phyloP scores from a whole-genome alignment of 495 filamentous ascomycete species.

The Astrocystis sublimbata region DNA sequence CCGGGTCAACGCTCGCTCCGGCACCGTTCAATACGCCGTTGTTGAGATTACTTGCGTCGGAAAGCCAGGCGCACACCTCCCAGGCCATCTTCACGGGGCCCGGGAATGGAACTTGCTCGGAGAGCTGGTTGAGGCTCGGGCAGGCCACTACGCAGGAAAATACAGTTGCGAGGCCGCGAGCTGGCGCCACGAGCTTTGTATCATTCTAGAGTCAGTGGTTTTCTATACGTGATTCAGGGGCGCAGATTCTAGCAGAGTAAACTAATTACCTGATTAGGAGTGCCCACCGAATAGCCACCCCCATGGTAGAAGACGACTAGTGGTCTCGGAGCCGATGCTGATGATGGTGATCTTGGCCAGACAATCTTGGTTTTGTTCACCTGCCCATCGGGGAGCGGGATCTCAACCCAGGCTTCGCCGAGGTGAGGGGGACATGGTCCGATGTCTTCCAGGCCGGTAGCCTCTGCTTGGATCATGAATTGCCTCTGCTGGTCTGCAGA shows the following conservation, averaged over 20 bases:
- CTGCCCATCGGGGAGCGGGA: slow-evolving; percentile 7
- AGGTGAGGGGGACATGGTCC: slow-evolving; percentile 6
- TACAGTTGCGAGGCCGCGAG: slow-evolving; percentile 2
- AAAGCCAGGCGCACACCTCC: slow-evolving; percentile 8
- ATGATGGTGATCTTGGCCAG: background rate
- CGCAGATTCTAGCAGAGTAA: too few relatives aligned
- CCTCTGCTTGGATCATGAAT: background rate
- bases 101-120: slow-evolving; percentile 9
- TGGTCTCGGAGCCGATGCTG: background rate
- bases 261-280: background rate
- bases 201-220: too few relatives aligned
- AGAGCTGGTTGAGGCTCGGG: slow-evolving; percentile 1
- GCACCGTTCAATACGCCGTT: background rate
- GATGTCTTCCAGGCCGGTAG: background rate
- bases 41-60: background rate
- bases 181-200: slow-evolving; percentile 9
- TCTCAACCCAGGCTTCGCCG: slow-evolving; percentile 6
- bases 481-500: background rate
- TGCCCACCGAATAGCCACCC: background rate
- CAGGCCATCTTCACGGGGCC: slow-evolving; percentile 1
- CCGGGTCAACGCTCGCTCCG: background rate
- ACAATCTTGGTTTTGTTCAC: slow-evolving; percentile 10
- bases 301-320: slow-evolving; percentile 14
- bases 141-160: slow-evolving; percentile 11
- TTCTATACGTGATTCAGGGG: too few relatives aligned